phyloP scores from a whole-genome alignment of 2,329 filamentous ascomycete genomes.

The Emergomyces africanus region DNA sequence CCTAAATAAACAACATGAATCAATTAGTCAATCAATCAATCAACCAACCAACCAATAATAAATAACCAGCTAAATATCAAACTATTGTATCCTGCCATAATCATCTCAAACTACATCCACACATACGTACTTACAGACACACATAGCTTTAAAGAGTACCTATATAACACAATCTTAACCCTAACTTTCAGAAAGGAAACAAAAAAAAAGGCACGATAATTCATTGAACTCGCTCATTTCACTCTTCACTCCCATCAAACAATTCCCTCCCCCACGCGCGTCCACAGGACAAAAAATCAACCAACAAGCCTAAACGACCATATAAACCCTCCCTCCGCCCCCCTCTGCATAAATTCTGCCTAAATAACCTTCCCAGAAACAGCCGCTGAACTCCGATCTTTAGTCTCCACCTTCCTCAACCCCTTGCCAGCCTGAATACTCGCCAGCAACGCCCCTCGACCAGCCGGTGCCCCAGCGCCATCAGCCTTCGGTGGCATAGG shows the following conservation, averaged over 20 bases:
- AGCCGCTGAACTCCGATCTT: slow-evolving; percentile 63
- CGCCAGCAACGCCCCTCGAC: slow-evolving; percentile 53
- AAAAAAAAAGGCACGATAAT: too few relatives aligned
- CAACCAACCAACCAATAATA: not conserved
- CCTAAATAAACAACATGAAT: not conserved
- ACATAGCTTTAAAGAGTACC: too few relatives aligned
- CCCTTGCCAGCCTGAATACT: slow-evolving; percentile 71
- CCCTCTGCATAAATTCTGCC: too few relatives aligned
- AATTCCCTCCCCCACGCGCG: too few relatives aligned
- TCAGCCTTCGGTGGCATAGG: slow-evolving; percentile 16
- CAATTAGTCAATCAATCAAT: not conserved
- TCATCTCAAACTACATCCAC: not conserved
- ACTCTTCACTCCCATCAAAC: too few relatives aligned
- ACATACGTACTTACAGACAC: not conserved
- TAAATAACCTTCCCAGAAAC: slow-evolving; percentile 62
- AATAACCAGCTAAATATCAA: not conserved
- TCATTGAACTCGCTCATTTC: too few relatives aligned
- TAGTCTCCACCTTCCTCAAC: slow-evolving; percentile 79
- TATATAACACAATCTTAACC: too few relatives aligned
- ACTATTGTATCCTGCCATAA: not conserved
- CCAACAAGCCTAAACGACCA: too few relatives aligned
- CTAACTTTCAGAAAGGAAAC: too few relatives aligned
- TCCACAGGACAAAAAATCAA: too few relatives aligned
- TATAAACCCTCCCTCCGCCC: too few relatives aligned
- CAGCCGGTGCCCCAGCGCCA: slow-evolving; percentile 15